Percentiles rank a stretch among this genome's conserved stretches.
These are phyloP conservation scores for Boletus rubescentipes DNA, from an alignment of 768 basidiomycete species.

Conservation along the genomic window DNA sequence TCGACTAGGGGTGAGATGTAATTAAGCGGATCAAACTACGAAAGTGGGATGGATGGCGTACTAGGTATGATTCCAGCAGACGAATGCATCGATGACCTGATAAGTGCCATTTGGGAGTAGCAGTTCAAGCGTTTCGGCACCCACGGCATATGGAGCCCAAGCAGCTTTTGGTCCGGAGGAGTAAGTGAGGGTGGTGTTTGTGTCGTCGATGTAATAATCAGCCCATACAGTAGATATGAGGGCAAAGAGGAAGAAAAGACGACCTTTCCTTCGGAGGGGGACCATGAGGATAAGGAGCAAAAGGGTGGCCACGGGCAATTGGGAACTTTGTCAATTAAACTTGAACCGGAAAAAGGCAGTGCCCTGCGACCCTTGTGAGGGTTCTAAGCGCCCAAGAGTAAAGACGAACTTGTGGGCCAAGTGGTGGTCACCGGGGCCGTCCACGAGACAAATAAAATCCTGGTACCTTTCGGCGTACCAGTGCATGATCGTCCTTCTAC, in stretches of 20 bases:
- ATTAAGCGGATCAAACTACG: background rate
- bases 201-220: conserved; percentile 27
- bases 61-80: conserved; percentile 29
- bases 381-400: background rate
- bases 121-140: conserved; percentile 9
- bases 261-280: background rate
- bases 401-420: background rate
- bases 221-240: conserved; percentile 8
- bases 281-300: background rate
- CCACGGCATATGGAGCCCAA: conserved; percentile 21
- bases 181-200: conserved; percentile 22
- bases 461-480: too few relatives aligned
- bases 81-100: conserved; percentile 18
- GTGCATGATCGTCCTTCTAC: too few relatives aligned
- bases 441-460: background rate
- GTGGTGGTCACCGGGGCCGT: too few relatives aligned
- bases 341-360: background rate
- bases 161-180: conserved; percentile 24
- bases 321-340: background rate
- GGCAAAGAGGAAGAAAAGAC: background rate
- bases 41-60: background rate
- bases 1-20: conserved; percentile 12
- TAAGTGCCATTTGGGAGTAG: conserved; percentile 22
- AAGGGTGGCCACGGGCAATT: too few relatives aligned
- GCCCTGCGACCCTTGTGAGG: background rate